Evolutionary conservation across 2,329 filamentous ascomycete genomes (phyloP), one percentile per base, ranked within the genome.

Genomic region (Epichloe typhina): DNA sequence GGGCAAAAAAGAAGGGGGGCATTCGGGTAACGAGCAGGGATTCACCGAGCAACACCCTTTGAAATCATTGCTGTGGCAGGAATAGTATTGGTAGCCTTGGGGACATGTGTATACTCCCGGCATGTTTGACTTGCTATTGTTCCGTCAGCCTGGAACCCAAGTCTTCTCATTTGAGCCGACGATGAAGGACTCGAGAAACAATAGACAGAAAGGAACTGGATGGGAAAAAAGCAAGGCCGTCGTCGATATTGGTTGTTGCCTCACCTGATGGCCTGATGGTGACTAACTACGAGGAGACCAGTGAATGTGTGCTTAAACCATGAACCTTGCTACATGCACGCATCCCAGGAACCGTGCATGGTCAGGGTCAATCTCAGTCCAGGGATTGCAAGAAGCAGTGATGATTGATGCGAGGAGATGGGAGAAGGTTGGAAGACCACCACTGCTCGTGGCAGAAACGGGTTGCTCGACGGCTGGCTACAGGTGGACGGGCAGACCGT

Each of bases 11-110:
- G 54, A 3, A 26, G 31, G 42, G 21, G 50, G 37, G 19, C 41
- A 53, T 9, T 19, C 39, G 9, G 50, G 43, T 46, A 61, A 47
- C 3, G 54, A 50, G 57, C 75, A 78, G 15, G 73, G 67, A 53
- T 74, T 59, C 13, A 65, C 58, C 13, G 62, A 58, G 58, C 74
- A 78, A 56, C 76, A 78, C 17, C 72, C 74, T 3, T 47, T 51
- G 55, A 70, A 74, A 35, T 55, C 54, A 55, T 61, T 68, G 46
- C 48, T 40, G 13, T 46, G 52, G 55, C 72, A 77, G 23, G 53
- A 47, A 55, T 70, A 75, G 54, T 63, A 73, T 33, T 47, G 35
- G 19, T 55, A 56, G 52, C 62, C 64, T 7, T 51, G 3, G 6
- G 60, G 53, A 46, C 71, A 72, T 46, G 21, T 7, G 31, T 17